phyloP scores from a whole-genome alignment of 2,329 filamentous ascomycete genomes.

The Fusarium oligoseptatum region DNA sequence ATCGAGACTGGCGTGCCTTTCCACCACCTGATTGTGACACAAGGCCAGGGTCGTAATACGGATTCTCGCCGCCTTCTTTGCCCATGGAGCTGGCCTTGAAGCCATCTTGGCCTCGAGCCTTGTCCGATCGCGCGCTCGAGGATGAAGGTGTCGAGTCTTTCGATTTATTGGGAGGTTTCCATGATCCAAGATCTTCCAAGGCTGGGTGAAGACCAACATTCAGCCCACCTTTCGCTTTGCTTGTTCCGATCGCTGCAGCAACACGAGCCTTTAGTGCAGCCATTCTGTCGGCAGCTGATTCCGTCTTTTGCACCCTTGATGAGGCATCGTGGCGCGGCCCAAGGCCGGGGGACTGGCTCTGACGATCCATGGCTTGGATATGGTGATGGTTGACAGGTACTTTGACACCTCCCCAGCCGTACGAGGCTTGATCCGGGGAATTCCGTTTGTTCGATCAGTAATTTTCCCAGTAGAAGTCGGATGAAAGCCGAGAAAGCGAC shows the following conservation, averaged over 20 bases:
- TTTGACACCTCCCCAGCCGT: not conserved
- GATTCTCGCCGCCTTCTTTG: constrained; percentile 65
- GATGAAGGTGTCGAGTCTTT: constrained; percentile 42
- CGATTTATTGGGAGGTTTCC: constrained; percentile 59
- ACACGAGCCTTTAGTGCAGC: constrained; percentile 85
- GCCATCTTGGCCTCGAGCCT: constrained; percentile 28
- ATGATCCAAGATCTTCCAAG: constrained; percentile 69
- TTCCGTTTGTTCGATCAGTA: not conserved
- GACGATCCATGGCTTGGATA: constrained; percentile 62
- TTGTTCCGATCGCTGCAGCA: constrained; percentile 76
- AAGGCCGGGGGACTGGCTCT: constrained; percentile 64
- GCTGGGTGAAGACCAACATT: constrained; percentile 84
- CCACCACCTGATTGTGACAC: constrained; percentile 68
- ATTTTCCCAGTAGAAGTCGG: not conserved
- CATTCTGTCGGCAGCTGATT: constrained; percentile 74
- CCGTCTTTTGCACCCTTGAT: constrained; percentile 67
- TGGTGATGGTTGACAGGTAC: not conserved
- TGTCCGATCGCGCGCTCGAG: constrained; percentile 31
- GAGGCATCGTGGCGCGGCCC: constrained; percentile 68
- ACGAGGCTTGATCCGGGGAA: not conserved
- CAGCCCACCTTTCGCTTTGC: constrained; percentile 74
- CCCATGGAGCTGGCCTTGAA: constrained; percentile 36
- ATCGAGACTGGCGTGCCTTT: constrained; percentile 78
- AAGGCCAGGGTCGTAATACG: constrained; percentile 82
- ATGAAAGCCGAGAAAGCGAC: not conserved